Conservation (phyloP, 805 yeast genomes). For the Zygosaccharomyces bisporus region DNA sequence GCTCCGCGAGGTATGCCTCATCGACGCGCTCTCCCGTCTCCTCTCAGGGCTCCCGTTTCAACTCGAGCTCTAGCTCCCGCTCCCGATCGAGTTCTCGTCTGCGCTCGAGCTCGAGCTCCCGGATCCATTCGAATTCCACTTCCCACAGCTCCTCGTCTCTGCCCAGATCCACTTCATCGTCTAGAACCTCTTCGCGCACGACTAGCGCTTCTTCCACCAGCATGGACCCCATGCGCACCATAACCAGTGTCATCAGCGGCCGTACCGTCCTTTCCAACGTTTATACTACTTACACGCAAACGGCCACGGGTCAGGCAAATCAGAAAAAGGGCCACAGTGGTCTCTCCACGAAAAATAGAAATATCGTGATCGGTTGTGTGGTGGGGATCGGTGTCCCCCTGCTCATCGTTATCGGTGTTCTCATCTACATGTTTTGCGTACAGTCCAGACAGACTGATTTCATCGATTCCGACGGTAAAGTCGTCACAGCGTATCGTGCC, state of each 20-base stretch:
- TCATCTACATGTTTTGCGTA: conserved; percentile 32
- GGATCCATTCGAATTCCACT: conserved; percentile 4
- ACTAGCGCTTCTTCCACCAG: conserved; percentile 4
- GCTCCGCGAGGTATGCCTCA: conserved; percentile 3
- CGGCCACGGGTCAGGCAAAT: conserved; percentile 28
- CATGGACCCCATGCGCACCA: conserved; percentile 14
- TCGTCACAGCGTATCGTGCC: conserved; percentile 35
- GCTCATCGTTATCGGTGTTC: conserved; percentile 28
- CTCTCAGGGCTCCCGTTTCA: not conserved
- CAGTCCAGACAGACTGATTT: conserved; percentile 33
- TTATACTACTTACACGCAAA: conserved; percentile 33
- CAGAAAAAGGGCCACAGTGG: conserved; percentile 33
- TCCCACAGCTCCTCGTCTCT: conserved; percentile 8
- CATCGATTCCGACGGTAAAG: conserved; percentile 38
- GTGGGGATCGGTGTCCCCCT: conserved; percentile 70
- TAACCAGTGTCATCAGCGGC: conserved; percentile 34
- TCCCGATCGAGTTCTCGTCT: conserved; percentile 7
- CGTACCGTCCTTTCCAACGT: conserved; percentile 35
- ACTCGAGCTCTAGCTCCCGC: conserved; percentile 6
- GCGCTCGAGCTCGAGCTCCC: conserved; percentile 8
- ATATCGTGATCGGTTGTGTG: conserved; percentile 62
- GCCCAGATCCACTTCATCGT: conserved; percentile 7
- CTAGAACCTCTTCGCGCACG: conserved; percentile 7
- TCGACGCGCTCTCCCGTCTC: too few relatives aligned
- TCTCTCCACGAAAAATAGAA: conserved; percentile 46